These are phyloP conservation scores for Erodium texanum DNA, from an alignment of 441 rosid species.

Conservation along the genomic window DNA sequence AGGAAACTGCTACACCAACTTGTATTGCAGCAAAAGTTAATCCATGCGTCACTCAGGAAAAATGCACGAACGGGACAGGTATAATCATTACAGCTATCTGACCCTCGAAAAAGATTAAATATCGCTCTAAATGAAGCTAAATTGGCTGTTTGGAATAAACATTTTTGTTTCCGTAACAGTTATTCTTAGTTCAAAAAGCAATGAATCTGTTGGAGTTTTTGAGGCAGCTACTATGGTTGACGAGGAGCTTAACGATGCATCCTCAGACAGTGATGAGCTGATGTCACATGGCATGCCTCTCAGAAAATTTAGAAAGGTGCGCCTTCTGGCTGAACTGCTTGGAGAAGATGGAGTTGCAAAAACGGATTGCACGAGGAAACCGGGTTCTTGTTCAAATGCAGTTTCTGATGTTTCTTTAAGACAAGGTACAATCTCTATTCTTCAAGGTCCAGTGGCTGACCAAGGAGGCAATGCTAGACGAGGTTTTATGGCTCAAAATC, in stretches of 20 bases:
- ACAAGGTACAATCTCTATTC: slow-evolving; percentile 21
- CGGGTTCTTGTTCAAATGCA: slow-evolving; percentile 28
- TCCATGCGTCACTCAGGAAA: slow-evolving; percentile 23
- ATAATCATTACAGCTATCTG: slow-evolving; percentile 18
- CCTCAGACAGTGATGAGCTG: slow-evolving; percentile 54
- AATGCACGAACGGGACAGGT: slow-evolving; percentile 33
- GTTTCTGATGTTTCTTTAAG: slow-evolving; percentile 25
- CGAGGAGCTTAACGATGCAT: slow-evolving; percentile 26
- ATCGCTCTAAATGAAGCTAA: slow-evolving; percentile 12
- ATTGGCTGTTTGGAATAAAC: slow-evolving; percentile 15
- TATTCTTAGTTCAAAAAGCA: slow-evolving; percentile 19
- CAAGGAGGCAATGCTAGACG: slow-evolving; percentile 25
- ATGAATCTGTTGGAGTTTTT: slow-evolving; percentile 23
- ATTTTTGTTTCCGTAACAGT: slow-evolving; percentile 29
- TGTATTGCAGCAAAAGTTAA: slow-evolving; percentile 22
- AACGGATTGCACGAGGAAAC: slow-evolving; percentile 20
- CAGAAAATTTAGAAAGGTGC: slow-evolving; percentile 58
- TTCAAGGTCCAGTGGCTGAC: slow-evolving; percentile 21
- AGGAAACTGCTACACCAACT: slow-evolving; percentile 22
- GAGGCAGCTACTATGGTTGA: slow-evolving; percentile 28
- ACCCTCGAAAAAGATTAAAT: background rate
- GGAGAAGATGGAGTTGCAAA: slow-evolving; percentile 30
- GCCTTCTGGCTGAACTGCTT: slow-evolving; percentile 64
- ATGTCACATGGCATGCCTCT: slow-evolving; percentile 40
- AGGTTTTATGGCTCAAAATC: slow-evolving; percentile 28